Conservation (phyloP, 1,139 yeast genomes). For the Geotrichum macrosporum region DNA sequence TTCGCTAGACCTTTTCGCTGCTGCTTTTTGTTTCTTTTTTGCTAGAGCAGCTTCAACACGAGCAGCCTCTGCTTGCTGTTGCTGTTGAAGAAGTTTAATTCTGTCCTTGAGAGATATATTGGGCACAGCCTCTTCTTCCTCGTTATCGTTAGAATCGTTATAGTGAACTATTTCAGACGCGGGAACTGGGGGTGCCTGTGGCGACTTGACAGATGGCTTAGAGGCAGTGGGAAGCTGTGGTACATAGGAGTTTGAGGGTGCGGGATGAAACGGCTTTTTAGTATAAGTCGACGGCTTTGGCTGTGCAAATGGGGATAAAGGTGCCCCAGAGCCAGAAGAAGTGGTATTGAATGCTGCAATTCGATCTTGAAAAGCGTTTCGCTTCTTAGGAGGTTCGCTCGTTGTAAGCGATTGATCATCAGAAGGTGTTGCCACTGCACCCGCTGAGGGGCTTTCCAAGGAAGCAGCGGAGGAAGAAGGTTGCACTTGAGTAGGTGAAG, state of each 20-base stretch:
- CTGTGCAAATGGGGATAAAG: constrained; percentile 33
- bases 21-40: constrained; percentile 52
- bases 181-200: constrained; percentile 28
- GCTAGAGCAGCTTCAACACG: constrained; percentile 61
- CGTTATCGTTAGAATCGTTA: constrained; percentile 25
- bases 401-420: no score
- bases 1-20: constrained; percentile 5
- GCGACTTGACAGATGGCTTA: constrained; percentile 20
- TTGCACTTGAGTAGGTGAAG: no score
- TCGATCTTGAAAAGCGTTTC: constrained; percentile 40
- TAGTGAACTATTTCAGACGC: constrained; percentile 13
- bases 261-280: constrained; percentile 41
- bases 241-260: constrained; percentile 43
- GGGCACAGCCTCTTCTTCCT: constrained; percentile 53
- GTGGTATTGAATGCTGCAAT: constrained; percentile 44
- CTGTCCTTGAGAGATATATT: constrained; percentile 81
- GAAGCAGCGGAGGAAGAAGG: no score
- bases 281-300: constrained; percentile 39
- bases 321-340: constrained; percentile 39
- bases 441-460: no score
- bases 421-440: no score
- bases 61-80: constrained; percentile 76
- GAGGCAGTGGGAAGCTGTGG: constrained; percentile 24
- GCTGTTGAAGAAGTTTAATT: constrained; percentile 74
- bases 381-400: no score